Conservation (phyloP, 2,329 filamentous ascomycete genomes). For the Aspergillus sergii region DNA sequence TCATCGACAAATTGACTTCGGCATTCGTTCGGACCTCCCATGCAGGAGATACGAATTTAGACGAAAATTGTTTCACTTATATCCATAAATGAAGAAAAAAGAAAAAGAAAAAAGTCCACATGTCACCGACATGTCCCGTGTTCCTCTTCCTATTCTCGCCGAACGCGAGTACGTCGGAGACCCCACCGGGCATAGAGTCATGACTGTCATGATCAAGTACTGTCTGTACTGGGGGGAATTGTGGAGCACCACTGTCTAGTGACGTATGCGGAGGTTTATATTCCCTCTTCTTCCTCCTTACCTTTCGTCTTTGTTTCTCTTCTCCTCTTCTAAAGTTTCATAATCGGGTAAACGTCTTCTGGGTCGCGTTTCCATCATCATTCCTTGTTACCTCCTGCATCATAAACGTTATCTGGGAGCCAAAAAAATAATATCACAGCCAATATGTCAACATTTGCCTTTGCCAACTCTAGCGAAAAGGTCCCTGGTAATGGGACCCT, state of each 20-base stretch:
- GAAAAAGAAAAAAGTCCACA: not conserved
- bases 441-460: slow-evolving; percentile 36
- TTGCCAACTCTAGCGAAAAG: slow-evolving; percentile 35
- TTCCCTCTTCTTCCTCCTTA: not conserved
- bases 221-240: not conserved
- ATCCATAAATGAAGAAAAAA: not conserved
- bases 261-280: slow-evolving; percentile 9
- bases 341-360: not conserved
- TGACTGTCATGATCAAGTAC: slow-evolving; percentile 7
- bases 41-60: not conserved
- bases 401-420: not conserved
- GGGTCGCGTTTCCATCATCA: not conserved
- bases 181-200: slow-evolving; percentile 4
- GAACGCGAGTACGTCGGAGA: not conserved
- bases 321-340: not conserved
- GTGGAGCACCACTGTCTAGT: slow-evolving; percentile 7
- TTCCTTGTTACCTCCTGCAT: not conserved
- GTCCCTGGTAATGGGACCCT: slow-evolving; percentile 34
- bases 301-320: not conserved
- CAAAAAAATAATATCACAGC: not conserved
- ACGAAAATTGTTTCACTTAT: not conserved
- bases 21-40: not conserved
- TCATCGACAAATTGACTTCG: not conserved
- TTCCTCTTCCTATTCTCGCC: slow-evolving; percentile 2
- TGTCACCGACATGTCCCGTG: not conserved